Percentiles rank a stretch among this genome's conserved stretches.
Evolutionary conservation across 805 yeast genomes (phyloP).

Genomic region (Hanseniaspora lindneri): DNA sequence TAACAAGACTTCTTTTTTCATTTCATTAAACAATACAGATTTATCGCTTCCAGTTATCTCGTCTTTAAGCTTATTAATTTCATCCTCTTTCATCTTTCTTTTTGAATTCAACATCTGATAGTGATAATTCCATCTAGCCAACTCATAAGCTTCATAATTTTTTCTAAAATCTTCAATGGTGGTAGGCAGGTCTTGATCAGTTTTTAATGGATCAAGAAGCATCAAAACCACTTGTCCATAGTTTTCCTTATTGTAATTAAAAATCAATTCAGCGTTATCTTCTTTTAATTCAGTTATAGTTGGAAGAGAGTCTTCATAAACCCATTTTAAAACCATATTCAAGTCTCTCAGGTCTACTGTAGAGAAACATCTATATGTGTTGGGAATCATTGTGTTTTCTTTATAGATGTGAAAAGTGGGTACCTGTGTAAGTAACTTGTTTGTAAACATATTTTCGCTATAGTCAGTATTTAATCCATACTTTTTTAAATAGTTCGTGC

Average conservation of each 20-base stretch:
- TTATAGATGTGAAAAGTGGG: slow-evolving; percentile 56
- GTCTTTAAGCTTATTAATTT: slow-evolving; percentile 36
- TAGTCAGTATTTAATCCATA: slow-evolving; percentile 30
- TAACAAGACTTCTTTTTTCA: slow-evolving; percentile 40
- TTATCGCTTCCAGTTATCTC: slow-evolving; percentile 34
- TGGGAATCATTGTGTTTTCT: slow-evolving; percentile 42
- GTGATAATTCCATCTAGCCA: slow-evolving; percentile 34
- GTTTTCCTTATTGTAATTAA: slow-evolving; percentile 19
- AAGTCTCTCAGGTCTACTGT: slow-evolving; percentile 50
- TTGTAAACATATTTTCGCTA: slow-evolving; percentile 30
- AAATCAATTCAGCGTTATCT: slow-evolving; percentile 18
- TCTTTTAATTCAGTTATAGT: slow-evolving; percentile 42
- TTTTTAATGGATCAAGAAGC: slow-evolving; percentile 20
- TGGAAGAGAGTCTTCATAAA: slow-evolving; percentile 41
- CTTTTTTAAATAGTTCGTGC: slow-evolving; percentile 33
- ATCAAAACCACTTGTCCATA: slow-evolving; percentile 22
- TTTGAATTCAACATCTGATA: slow-evolving; percentile 31
- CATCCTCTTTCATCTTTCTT: slow-evolving; percentile 34
- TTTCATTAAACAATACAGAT: slow-evolving; percentile 32
- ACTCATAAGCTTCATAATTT: slow-evolving; percentile 40
- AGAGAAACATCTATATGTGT: slow-evolving; percentile 47
- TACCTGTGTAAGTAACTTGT: slow-evolving; percentile 43
- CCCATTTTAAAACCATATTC: slow-evolving; percentile 38
- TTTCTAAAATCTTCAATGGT: slow-evolving; percentile 21
- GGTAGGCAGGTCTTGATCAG: slow-evolving; percentile 20